Conservation (phyloP, 345 rosid genomes). For the Brassica cretica region DNA sequence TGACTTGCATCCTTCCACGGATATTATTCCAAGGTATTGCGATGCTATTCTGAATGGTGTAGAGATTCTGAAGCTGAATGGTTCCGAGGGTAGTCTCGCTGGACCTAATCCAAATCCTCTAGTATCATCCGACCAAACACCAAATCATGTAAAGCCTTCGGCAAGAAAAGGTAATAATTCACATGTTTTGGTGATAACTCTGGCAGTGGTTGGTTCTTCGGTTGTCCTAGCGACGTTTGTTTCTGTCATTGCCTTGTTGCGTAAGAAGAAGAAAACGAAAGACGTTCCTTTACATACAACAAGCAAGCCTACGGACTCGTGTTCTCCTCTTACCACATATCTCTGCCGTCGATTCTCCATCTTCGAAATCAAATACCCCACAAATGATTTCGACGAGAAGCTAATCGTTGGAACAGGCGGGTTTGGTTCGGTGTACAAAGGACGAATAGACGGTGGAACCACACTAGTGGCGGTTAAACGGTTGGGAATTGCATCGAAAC, state of each 20-base stretch:
- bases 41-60: not conserved
- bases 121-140: not conserved
- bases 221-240: not conserved
- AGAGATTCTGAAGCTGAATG: not conserved
- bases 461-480: not conserved
- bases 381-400: not conserved
- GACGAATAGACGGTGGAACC: not conserved
- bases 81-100: not conserved
- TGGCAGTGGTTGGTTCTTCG: constrained; percentile 23
- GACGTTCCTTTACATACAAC: constrained; percentile 22
- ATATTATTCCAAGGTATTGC: not conserved
- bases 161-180: constrained; percentile 6
- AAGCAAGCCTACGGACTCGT: constrained; percentile 41
- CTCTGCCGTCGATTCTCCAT: not conserved
- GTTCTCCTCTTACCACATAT: not conserved
- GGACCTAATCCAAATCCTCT: not conserved
- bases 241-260: not conserved
- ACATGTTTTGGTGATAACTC: not conserved
- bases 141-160: not conserved
- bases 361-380: not conserved
- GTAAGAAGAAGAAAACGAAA: not conserved
- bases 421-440: not conserved
- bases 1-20: not conserved
- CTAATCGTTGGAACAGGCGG: not conserved
- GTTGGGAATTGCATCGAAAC: not conserved